Evolutionary conservation across 768 basidiomycete genomes (phyloP).

Genomic region (Hericium rajendrae): DNA sequence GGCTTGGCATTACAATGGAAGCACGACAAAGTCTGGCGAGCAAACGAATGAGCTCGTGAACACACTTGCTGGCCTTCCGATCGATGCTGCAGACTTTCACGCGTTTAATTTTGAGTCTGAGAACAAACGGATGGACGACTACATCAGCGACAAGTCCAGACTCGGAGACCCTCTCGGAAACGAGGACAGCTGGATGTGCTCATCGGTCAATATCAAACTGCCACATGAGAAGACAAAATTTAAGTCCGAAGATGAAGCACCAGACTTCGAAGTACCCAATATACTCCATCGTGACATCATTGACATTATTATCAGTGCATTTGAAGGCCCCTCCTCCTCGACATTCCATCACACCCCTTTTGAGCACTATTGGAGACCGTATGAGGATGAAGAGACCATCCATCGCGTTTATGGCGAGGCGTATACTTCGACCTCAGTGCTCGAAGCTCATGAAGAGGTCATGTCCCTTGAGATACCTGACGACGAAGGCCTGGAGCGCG

Average conservation of each 20-base stretch:
- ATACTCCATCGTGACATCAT: not conserved
- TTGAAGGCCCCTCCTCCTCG: not conserved
- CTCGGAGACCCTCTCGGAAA: too few relatives aligned
- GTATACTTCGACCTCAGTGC: not conserved
- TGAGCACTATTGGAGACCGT: not conserved
- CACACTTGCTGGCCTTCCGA: not conserved
- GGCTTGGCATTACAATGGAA: not conserved
- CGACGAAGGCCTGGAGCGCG: not conserved
- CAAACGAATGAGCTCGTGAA: not conserved
- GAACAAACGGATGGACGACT: not conserved
- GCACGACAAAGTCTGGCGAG: not conserved
- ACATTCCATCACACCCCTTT: slow-evolving; percentile 3
- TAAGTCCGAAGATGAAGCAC: not conserved
- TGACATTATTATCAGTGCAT: not conserved
- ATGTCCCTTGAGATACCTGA: not conserved
- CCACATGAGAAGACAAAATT: not conserved
- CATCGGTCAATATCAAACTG: not conserved
- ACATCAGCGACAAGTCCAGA: too few relatives aligned
- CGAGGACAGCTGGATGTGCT: too few relatives aligned
- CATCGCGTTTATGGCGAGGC: not conserved
- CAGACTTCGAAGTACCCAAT: not conserved
- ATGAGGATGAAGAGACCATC: not conserved
- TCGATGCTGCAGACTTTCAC: not conserved
- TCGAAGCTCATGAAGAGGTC: not conserved
- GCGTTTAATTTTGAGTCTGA: not conserved